These are phyloP conservation scores for Triticum monococcum DNA, from an alignment of 176 grass and related monocot genomes.

Conservation along the genomic window DNA sequence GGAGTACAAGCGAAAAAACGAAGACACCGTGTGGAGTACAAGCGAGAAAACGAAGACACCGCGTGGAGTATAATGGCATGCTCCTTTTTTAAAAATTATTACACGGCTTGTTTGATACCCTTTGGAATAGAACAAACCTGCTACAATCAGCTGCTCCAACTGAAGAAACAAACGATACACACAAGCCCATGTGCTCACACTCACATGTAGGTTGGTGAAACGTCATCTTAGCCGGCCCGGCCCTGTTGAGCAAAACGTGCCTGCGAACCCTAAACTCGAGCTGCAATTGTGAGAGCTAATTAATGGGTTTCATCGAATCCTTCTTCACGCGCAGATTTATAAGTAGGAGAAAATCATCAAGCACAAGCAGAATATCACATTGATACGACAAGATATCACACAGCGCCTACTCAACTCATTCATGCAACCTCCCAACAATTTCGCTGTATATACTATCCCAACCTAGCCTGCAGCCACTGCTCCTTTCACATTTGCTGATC, in stretches of 20 bases:
- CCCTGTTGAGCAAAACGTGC: not conserved
- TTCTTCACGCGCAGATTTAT: not conserved
- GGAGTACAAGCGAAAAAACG: constrained; percentile 14
- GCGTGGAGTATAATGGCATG: constrained; percentile 28
- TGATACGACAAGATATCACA: too few species aligned
- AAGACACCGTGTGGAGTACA: not conserved
- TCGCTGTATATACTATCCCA: too few species aligned
- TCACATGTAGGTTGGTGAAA: not conserved
- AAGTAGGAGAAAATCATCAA: too few species aligned
- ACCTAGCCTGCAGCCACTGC: too few species aligned
- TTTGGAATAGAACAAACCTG: not conserved
- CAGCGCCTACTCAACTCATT: too few species aligned
- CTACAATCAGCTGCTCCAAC: not conserved
- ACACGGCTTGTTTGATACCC: not conserved
- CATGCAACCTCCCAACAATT: too few species aligned
- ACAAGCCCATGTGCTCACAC: not conserved
- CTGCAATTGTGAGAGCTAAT: not conserved
- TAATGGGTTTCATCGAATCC: not conserved
- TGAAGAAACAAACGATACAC: not conserved
- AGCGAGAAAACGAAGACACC: too few species aligned
- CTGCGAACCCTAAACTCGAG: not conserved
- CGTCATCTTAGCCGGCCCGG: not conserved
- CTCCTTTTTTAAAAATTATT: too few species aligned
- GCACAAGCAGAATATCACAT: too few species aligned
- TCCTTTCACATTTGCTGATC: too few species aligned